A percentile compares a stretch with the other conserved stretches of the same genome.
phyloP scores from a whole-genome alignment of 176 grass and related monocot genomes.

The Ensete glaucum region DNA sequence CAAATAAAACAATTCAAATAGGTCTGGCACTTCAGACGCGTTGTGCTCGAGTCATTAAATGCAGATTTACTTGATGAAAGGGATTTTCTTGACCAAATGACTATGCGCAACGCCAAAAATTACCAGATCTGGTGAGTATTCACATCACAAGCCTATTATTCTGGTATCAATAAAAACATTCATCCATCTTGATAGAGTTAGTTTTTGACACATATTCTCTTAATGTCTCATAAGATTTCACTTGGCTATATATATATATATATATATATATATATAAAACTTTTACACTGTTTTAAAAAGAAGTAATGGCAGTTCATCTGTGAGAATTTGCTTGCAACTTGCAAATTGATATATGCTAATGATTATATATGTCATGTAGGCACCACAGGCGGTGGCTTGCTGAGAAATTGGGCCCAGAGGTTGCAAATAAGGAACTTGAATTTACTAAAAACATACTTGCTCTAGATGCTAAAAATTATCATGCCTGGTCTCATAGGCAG shows the following conservation, averaged over 20 bases:
- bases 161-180: conserved; percentile 8
- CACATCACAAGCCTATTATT: background rate
- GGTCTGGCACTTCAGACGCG: conserved; percentile 95
- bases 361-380: conserved; percentile 26
- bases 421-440: conserved; percentile 58
- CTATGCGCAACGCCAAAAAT: conserved; percentile 64
- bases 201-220: background rate
- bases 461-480: conserved; percentile 88
- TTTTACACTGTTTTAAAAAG: background rate
- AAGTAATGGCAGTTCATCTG: background rate
- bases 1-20: conserved; percentile 13
- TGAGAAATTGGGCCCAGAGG: conserved; percentile 72
- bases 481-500: conserved; percentile 97
- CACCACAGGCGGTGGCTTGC: conserved; percentile 96
- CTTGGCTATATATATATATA: background rate
- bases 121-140: conserved; percentile 83
- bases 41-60: conserved; percentile 71
- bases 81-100: conserved; percentile 53
- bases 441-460: conserved; percentile 60
- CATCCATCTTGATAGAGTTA: background rate
- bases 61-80: conserved; percentile 60
- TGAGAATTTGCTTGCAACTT: background rate
- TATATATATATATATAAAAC: no score
- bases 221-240: background rate
- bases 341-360: background rate